Base-by-base conservation (phyloP, 352 stramenopile genomes). In the Globisporangium parvum region DNA sequence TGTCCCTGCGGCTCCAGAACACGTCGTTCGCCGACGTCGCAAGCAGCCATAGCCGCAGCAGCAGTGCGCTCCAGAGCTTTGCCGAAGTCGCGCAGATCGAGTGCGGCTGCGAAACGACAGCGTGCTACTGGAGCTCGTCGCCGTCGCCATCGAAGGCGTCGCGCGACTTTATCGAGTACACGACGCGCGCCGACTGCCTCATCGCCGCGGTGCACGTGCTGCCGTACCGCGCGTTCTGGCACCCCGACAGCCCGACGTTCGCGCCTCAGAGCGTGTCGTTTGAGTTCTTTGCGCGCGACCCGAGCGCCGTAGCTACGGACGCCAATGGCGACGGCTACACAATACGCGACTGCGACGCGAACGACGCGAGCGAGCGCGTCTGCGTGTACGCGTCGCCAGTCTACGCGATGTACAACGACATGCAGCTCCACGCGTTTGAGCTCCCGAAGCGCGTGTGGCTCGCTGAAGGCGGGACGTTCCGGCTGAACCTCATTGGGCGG, bases 151-250 rank as follows among this genome's bases (percentile, higher is more conserved):
- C 57, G 11, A 51, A 64, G 35, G 23, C 39, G n/a, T 33, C 71
- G 15, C 59, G 53, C 6, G 82, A 93, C 55, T 80, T 75, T 54
- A 81, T 93, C 53, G 76, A 88, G 62, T 90, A 91, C 62, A 65
- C 48, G 11, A 56, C 87, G 57, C 53, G 63, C 28, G 51, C 69
- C 12, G 60, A 69, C 42, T 77, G 65, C 42, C 28, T 93, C 45
- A 60, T 93, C 3, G 56, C 63, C 18, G 63, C 50, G 4, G 56
- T 91, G 18, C 65, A 87, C 39, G 31, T 91, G n/a, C 54, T 89
- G 37, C 80, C 83, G 5, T 93, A 93, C 63, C 69, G 78, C 28
- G 80, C 84, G 14, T 91, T 88, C 46, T 90, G 78, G 80, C 82
- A 90, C 41, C 80, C 83, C 2, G 67, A 75, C 28, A 87, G 69